A percentile compares a stretch with the other conserved stretches of the same genome.
These are phyloP conservation scores for Chrysosporium queenslandicum DNA, from an alignment of 2,329 filamentous ascomycete species.

Conservation along the genomic window DNA sequence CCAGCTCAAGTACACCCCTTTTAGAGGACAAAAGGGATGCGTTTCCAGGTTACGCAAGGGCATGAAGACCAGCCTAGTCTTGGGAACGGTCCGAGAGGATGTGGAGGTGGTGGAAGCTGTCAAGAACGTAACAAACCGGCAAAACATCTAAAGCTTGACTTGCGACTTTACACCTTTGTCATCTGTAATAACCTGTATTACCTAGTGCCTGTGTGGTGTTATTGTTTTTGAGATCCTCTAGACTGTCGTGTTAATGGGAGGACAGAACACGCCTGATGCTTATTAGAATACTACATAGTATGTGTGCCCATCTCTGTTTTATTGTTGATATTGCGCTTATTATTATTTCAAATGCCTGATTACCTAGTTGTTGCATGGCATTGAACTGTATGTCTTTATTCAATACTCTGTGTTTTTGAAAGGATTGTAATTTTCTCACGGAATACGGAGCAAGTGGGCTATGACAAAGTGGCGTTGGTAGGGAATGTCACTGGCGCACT, in stretches of 20 bases:
- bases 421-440: too few species aligned
- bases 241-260: too few species aligned
- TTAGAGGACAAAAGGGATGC: constrained; percentile 59
- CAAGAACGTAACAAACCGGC: constrained; percentile 41
- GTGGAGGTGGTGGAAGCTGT: constrained; percentile 75
- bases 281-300: neutral
- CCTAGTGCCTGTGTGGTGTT: neutral
- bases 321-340: neutral
- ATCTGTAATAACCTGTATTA: neutral
- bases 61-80: constrained; percentile 76
- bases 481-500: constrained; percentile 5
- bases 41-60: constrained; percentile 56
- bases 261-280: too few species aligned
- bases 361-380: too few species aligned
- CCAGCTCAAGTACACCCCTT: constrained; percentile 71
- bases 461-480: neutral
- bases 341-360: neutral
- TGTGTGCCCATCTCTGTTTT: neutral
- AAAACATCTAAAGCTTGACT: neutral
- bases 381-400: too few species aligned
- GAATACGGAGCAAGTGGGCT: too few species aligned
- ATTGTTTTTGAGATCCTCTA: neutral
- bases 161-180: too few species aligned
- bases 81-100: constrained; percentile 71
- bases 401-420: too few species aligned